Base-by-base conservation (phyloP, 2,329 filamentous ascomycete species). In the Lachnellula subtilissima region DNA sequence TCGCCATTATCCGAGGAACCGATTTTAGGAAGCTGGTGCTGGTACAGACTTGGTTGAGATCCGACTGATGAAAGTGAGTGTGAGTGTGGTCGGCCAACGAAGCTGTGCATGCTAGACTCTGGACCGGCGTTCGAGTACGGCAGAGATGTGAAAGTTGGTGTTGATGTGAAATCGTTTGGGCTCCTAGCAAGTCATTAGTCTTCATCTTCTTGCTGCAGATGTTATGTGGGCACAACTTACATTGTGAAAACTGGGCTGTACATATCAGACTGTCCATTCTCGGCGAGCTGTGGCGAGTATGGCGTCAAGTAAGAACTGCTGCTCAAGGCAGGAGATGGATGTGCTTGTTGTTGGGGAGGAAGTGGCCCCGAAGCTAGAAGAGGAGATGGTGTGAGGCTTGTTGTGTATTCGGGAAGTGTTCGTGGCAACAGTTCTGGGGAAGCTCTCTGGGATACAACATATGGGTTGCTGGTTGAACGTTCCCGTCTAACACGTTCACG, bases 401-500 rank as follows among this genome's bases (percentile, higher is more conserved):
- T 61, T 17, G 64, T 42, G 47, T 69, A 70, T 47, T 68, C 64
- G 36, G 65, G 59, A 23, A 70, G 61, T 15, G 56, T 66, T 52
- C 65, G 62, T 39, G 69, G 65, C 35, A 70, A 36, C 22, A 69
- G 53, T 54, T 71, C 68, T 58, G 69, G 69, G 14, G 69, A 70
- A 4, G 58, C 60, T 40, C 61, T 57, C 25, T 68, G 64, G 36
- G 69, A 71, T 25, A 61, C 52, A 51, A 65, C 59, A 52, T 70
- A 70, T 54, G 65, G 65, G 42, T 67, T 69, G 55, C 68, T 71
- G 25, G 58, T 54, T 22, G 69, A 70, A 43, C 68, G 59, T 25
- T 70, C 74, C 52, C 82, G 77, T 60, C 78, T 76, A 49, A 78
- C 73, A 56, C 82, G 77, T 49, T 78, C 73, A 56, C 82, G 77